Conservation (phyloP, 2,329 filamentous ascomycete genomes). For the Xylogone sp. region DNA sequence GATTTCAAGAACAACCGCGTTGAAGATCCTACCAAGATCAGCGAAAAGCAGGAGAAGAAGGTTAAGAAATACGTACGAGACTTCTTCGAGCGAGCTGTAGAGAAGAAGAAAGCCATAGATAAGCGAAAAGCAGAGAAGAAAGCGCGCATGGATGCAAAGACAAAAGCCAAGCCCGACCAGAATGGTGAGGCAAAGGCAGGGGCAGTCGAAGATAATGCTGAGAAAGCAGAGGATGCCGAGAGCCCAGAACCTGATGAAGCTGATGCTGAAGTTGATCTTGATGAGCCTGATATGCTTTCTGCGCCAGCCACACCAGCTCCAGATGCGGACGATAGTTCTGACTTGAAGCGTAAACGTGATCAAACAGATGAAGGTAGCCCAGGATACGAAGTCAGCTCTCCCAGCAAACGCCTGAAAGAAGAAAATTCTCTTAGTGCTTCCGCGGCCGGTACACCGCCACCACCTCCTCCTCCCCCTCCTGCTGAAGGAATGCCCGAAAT, state of each 20-base stretch:
- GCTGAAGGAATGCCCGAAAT: conserved; percentile 9
- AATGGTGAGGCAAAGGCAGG: conserved; percentile 18
- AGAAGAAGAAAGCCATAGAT: conserved; percentile 68
- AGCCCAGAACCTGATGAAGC: conserved; percentile 23
- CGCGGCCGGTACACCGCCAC: conserved; percentile 20
- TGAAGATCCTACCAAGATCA: conserved; percentile 72
- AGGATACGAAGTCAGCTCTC: conserved; percentile 15
- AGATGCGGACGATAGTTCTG: conserved; percentile 13
- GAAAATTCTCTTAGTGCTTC: conserved; percentile 8
- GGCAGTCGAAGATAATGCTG: conserved; percentile 11
- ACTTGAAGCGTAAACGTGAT: conserved; percentile 62
- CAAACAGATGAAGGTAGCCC: conserved; percentile 31
- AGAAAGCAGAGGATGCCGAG: conserved; percentile 30
- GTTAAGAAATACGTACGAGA: conserved; percentile 81
- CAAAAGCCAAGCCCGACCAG: conserved; percentile 20
- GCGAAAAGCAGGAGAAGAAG: conserved; percentile 73
- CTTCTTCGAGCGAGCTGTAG: conserved; percentile 81
- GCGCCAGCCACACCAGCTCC: conserved; percentile 42
- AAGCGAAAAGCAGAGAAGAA: conserved; percentile 57
- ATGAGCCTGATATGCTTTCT: conserved; percentile 30
- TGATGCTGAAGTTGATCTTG: conserved; percentile 36
- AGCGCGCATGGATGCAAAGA: conserved; percentile 13
- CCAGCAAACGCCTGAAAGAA: conserved; percentile 25
- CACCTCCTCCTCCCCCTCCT: conserved; percentile 24
- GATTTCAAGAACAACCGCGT: conserved; percentile 92